Conservation (phyloP, 2,329 filamentous ascomycete genomes). For the Epichloe uncinata region DNA sequence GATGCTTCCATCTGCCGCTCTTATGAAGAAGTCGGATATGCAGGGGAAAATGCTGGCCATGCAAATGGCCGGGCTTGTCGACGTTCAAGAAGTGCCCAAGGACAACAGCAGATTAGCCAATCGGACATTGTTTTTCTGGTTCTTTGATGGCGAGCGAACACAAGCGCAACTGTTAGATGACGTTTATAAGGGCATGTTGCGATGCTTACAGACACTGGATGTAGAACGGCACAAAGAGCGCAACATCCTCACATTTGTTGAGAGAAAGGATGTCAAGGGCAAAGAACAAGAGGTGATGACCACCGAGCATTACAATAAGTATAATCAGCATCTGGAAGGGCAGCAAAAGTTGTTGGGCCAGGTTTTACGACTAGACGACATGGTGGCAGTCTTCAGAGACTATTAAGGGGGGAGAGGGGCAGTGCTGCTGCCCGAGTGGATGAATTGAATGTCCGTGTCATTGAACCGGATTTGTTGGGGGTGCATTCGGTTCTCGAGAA, state of each 20-base stretch:
- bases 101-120: constrained; percentile 72
- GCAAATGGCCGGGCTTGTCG: constrained; percentile 74
- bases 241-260: constrained; percentile 65
- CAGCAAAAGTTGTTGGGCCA: constrained; percentile 66
- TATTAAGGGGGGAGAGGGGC: constrained; percentile 22
- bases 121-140: constrained; percentile 84
- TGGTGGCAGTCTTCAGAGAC: constrained; percentile 73
- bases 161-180: constrained; percentile 61
- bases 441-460: background rate
- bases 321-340: constrained; percentile 45
- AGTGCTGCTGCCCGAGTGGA: background rate
- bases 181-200: constrained; percentile 80
- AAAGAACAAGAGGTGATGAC: constrained; percentile 71
- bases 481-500: background rate
- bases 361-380: constrained; percentile 67
- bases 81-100: constrained; percentile 87
- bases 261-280: constrained; percentile 74
- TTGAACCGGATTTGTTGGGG: background rate
- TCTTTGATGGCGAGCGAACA: constrained; percentile 66
- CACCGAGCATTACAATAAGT: constrained; percentile 55
- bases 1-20: constrained; percentile 62
- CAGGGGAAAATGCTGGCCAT: constrained; percentile 74
- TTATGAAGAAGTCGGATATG: constrained; percentile 77
- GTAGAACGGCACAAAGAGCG: constrained; percentile 61
- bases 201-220: constrained; percentile 66